phyloP scores from a whole-genome alignment of 2,329 filamentous ascomycete genomes.

The Ophiocordyceps australis region DNA sequence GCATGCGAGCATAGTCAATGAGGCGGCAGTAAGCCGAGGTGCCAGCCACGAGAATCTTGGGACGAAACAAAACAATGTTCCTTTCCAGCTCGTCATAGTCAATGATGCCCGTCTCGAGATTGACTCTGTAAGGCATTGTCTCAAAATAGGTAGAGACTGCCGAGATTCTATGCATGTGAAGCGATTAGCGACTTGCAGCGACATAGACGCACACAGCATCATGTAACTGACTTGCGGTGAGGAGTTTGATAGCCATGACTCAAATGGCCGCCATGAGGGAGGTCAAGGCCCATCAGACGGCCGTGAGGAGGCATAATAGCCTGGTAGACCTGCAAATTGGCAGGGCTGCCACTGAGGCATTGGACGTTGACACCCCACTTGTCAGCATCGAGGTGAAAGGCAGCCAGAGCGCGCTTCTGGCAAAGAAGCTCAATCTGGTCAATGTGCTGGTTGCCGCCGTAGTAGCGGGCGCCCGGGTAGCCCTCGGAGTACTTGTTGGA shows the following conservation, averaged over 20 bases:
- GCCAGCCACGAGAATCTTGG: conserved; percentile 89
- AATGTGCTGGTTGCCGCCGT: conserved; percentile 97
- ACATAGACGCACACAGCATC: too few relatives aligned
- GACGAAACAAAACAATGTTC: conserved; percentile 79
- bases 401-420: conserved; percentile 81
- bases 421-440: conserved; percentile 90
- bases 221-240: conserved; percentile 65
- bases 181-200: too few relatives aligned
- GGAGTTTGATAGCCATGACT: conserved; percentile 97
- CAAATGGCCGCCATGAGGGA: conserved; percentile 87
- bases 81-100: conserved; percentile 90
- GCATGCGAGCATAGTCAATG: conserved; percentile 94
- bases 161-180: conserved; percentile 54
- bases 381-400: conserved; percentile 68
- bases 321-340: conserved; percentile 97
- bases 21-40: conserved; percentile 96
- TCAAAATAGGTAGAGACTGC: conserved; percentile 98
- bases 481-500: conserved; percentile 99
- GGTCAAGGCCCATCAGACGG: conserved; percentile 88
- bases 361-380: conserved; percentile 99
- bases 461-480: conserved; percentile 95
- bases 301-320: conserved; percentile 93
- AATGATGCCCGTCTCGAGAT: conserved; percentile 83
- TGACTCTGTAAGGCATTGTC: conserved; percentile 89
- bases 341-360: conserved; percentile 78